A percentile compares a stretch with the other conserved stretches of the same genome.
Evolutionary conservation across 164 flowering plant species (phyloP).

Genomic region (Tinospora cordifolia): DNA sequence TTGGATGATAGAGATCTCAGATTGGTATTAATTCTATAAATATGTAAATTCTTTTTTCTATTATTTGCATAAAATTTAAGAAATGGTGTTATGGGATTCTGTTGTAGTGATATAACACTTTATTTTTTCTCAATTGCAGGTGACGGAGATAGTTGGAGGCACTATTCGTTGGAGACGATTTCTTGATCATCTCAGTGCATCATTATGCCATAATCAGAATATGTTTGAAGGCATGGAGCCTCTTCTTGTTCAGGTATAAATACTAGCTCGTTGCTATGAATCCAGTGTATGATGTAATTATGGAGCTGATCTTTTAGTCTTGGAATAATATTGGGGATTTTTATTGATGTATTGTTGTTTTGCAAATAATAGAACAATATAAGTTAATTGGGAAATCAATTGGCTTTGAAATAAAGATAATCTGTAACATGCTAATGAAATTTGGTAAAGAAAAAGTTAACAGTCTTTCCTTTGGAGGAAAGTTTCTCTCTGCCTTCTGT

Average conservation of each 20-base stretch:
- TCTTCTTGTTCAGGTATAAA: constrained; percentile 72
- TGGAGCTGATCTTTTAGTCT: background rate
- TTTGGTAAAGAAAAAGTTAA: too few species aligned
- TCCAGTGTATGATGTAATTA: background rate
- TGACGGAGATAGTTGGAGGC: constrained; percentile 89
- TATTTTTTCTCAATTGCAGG: constrained; percentile 29
- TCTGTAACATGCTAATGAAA: too few species aligned
- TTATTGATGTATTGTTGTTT: too few species aligned
- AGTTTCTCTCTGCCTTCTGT: too few species aligned
- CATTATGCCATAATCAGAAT: constrained; percentile 53
- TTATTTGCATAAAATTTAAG: background rate
- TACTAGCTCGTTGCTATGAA: background rate
- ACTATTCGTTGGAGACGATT: constrained; percentile 86
- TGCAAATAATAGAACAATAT: too few species aligned
- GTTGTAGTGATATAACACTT: background rate
- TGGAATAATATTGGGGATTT: background rate
- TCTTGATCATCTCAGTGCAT: constrained; percentile 70
- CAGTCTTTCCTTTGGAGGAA: too few species aligned
- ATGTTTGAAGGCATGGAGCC: constrained; percentile 71
- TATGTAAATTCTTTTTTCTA: background rate
- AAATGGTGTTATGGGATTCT: background rate
- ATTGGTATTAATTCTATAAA: constrained; percentile 38
- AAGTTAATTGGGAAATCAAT: too few species aligned
- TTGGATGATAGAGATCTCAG: constrained; percentile 77
- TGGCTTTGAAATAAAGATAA: too few species aligned